Base-by-base conservation (phyloP, 768 basidiomycete species). In the Crassisporium funariophilum region DNA sequence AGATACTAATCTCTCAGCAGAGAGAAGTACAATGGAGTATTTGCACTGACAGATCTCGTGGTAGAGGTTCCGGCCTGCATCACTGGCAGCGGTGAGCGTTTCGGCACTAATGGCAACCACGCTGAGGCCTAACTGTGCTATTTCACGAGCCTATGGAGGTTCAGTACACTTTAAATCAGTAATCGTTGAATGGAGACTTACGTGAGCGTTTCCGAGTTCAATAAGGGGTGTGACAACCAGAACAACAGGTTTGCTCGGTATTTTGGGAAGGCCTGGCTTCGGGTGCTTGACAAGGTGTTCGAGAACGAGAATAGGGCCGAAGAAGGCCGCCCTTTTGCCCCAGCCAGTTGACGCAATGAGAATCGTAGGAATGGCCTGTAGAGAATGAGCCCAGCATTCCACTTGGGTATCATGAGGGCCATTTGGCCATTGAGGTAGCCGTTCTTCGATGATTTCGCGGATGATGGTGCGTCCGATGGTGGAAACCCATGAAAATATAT, bases 11-110 rank as follows among this genome's bases (percentile, higher is more conserved):
- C 52, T 41, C 33, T 59, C 61, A 4, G 56, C 47, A 2, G 59
- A 59, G 6, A 62, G 19, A 5, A 60, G 38, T 9, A 62, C 53
- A 13, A 62, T 47, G n/a, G 54, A 45, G 54, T 53, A 62, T 40
- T 54, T 15, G 37, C 59, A 56, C 5, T 25, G 27, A n/a, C 43
- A 31, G 29, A 63, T 54, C 40, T 57, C 59, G 5, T 50, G 22
- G 16, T 50, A 54, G 31, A 61, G 31, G 37, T 58, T 53, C 4
- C 46, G 45, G 7, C 56, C 56, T 33, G 58, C 53, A 6, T 38
- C 33, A 0, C 40, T 37, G 9, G 55, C 55, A 7, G 24, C 45
- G 4, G 5, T 12, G n/a, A 62, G 31, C 4, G 51, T 52, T 37
- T 62, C 55, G n/a, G n/a, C n/a, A n/a, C n/a, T n/a, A n/a, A n/a